Percentiles rank a stretch among this genome's conserved stretches.
phyloP scores from a whole-genome alignment of 176 grass and related monocot species.

The Aegilops sharonensis region DNA sequence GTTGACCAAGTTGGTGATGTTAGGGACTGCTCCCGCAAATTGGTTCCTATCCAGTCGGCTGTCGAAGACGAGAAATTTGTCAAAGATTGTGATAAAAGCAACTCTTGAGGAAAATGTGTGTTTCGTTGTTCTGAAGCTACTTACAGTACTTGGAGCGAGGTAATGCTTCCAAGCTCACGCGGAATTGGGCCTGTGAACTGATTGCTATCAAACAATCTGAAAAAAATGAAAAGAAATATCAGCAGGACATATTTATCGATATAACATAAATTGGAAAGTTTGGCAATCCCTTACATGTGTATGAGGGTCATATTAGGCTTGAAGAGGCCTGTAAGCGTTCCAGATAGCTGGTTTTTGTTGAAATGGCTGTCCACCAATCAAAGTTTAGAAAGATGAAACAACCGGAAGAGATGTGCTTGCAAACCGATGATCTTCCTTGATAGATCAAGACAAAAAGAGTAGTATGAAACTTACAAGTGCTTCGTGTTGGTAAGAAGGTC shows the following conservation, averaged over 20 bases:
- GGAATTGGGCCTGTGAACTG: slow-evolving; percentile 40
- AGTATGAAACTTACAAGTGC: slow-evolving; percentile 45
- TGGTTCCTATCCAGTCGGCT: slow-evolving; percentile 53
- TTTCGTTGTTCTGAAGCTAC: slow-evolving; percentile 24
- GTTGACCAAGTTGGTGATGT: slow-evolving; percentile 30
- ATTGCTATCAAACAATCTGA: slow-evolving; percentile 56
- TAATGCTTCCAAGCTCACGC: slow-evolving; percentile 24
- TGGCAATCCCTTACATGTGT: slow-evolving; percentile 44
- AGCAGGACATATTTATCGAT: background rate
- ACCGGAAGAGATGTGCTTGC: background rate
- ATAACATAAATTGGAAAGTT: background rate
- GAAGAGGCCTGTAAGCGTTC: slow-evolving; percentile 44
- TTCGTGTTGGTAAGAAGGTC: slow-evolving; percentile 12
- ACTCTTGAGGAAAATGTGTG: background rate
- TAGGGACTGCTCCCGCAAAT: slow-evolving; percentile 29
- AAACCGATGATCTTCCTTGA: background rate
- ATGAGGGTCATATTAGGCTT: slow-evolving; percentile 49
- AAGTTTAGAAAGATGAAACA: background rate
- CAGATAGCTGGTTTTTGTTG: slow-evolving; percentile 50
- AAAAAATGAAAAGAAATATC: background rate
- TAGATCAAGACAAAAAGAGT: background rate
- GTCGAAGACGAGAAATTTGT: slow-evolving; percentile 12
- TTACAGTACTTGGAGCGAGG: slow-evolving; percentile 48
- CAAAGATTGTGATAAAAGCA: background rate
- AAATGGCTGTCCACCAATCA: slow-evolving; percentile 48